A percentile compares a stretch with the other conserved stretches of the same genome.
phyloP scores from a whole-genome alignment of 495 filamentous ascomycete species.

The Trypethelium eluteriae region DNA sequence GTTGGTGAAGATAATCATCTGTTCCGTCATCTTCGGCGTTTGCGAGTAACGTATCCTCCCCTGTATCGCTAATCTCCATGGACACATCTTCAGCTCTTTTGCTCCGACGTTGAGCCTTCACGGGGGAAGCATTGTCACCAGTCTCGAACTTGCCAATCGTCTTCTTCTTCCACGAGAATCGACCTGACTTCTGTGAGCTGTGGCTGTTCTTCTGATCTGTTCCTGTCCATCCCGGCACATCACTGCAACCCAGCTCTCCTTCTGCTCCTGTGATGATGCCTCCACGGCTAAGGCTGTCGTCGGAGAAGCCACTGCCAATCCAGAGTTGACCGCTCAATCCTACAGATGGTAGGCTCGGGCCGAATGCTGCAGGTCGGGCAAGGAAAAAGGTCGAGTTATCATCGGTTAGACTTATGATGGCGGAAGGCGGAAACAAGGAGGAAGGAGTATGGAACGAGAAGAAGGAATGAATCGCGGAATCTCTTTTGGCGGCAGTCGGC shows the following conservation, averaged over 20 bases:
- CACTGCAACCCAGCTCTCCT: slow-evolving; percentile 93
- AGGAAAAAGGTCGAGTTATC: slow-evolving; percentile 97
- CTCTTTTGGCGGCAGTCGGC: slow-evolving; percentile 13
- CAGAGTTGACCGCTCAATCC: slow-evolving; percentile 80
- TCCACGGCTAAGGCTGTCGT: slow-evolving; percentile 56
- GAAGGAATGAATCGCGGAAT: slow-evolving; percentile 40
- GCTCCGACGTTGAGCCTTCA: not conserved
- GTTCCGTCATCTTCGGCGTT: slow-evolving; percentile 65
- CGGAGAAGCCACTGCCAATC: slow-evolving; percentile 83
- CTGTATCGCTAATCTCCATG: slow-evolving; percentile 16
- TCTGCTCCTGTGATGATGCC: slow-evolving; percentile 50
- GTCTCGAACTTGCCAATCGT: not conserved
- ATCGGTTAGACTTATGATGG: slow-evolving; percentile 90
- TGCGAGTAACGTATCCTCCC: slow-evolving; percentile 1
- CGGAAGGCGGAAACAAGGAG: slow-evolving; percentile 86
- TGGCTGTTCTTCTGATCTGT: not conserved
- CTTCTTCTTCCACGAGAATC: not conserved
- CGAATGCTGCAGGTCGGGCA: slow-evolving; percentile 88
- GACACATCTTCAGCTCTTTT: not conserved
- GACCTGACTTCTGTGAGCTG: not conserved
- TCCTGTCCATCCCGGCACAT: slow-evolving; percentile 80
- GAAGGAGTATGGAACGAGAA: slow-evolving; percentile 60
- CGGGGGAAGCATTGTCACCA: not conserved
- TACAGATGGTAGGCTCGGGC: slow-evolving; percentile 63
- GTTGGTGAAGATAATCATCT: slow-evolving; percentile 80